Percentiles rank a stretch among this genome's conserved stretches.
These are phyloP conservation scores for Marasmius fiardii DNA, from an alignment of 1,284 basidiomycete species.

Conservation along the genomic window DNA sequence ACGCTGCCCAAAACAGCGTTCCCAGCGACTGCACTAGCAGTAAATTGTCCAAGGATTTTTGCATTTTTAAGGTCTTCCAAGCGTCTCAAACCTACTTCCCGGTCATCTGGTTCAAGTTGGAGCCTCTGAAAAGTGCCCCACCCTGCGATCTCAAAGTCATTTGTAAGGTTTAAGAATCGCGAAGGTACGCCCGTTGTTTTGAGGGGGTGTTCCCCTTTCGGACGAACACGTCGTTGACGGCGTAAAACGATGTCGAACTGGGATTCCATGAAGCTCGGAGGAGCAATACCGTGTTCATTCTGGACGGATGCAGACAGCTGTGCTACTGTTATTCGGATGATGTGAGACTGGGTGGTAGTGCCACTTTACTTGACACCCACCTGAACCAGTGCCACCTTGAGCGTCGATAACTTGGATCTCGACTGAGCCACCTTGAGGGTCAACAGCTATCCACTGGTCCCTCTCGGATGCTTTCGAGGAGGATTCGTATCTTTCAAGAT, in stretches of 20 bases:
- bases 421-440: slow-evolving; percentile 16
- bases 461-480: too few species aligned
- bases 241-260: slow-evolving; percentile 54
- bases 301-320: background rate
- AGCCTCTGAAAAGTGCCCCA: slow-evolving; percentile 55
- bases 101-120: slow-evolving; percentile 35
- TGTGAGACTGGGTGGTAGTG: background rate
- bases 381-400: too few species aligned
- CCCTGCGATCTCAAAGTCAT: slow-evolving; percentile 64
- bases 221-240: slow-evolving; percentile 54
- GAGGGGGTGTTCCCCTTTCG: slow-evolving; percentile 34
- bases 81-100: slow-evolving; percentile 31
- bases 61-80: slow-evolving; percentile 30
- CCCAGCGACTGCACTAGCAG: slow-evolving; percentile 60
- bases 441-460: slow-evolving; percentile 20
- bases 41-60: slow-evolving; percentile 51
- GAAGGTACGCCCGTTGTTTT: slow-evolving; percentile 49
- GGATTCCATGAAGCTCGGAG: slow-evolving; percentile 42
- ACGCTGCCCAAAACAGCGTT: slow-evolving; percentile 68
- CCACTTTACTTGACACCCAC: too few species aligned
- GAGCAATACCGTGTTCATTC: slow-evolving; percentile 12
- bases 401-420: too few species aligned
- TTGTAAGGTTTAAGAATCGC: slow-evolving; percentile 58
- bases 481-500: too few species aligned
- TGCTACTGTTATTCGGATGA: background rate